A percentile compares a stretch with the other conserved stretches of the same genome.
These are phyloP conservation scores for Ottelia alismoides DNA, from an alignment of 106 monocot genomes.

Conservation along the genomic window DNA sequence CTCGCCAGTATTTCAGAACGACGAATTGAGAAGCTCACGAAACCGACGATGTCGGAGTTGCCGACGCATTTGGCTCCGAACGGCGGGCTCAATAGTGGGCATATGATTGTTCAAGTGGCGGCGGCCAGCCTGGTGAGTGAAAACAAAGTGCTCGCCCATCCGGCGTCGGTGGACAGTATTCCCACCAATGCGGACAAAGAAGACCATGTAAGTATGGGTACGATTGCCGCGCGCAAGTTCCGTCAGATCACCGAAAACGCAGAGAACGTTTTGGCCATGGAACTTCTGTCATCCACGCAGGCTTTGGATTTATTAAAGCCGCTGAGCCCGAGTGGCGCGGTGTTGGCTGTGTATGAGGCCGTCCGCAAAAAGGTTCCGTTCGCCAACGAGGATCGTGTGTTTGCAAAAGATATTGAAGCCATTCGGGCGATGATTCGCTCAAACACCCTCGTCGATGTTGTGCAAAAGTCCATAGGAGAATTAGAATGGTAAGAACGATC, in stretches of 20 bases:
- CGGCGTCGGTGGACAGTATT: background rate
- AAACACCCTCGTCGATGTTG: no score
- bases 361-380: background rate
- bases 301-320: background rate
- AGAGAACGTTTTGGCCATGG: background rate
- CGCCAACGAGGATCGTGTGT: background rate
- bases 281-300: background rate
- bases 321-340: background rate
- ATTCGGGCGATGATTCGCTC: background rate
- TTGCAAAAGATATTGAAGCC: background rate
- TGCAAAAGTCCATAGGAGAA: no score
- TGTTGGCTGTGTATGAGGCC: background rate
- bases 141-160: background rate
- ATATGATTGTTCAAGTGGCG: background rate
- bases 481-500: no score
- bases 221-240: background rate
- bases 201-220: background rate
- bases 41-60: background rate
- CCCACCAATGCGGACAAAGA: background rate
- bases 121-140: background rate
- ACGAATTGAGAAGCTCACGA: background rate
- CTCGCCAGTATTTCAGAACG: background rate
- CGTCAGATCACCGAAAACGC: background rate
- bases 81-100: background rate
- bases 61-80: background rate